Percentiles rank a stretch among this genome's conserved stretches.
Conservation (phyloP, 768 basidiomycete species). For the Boletus sp. region DNA sequence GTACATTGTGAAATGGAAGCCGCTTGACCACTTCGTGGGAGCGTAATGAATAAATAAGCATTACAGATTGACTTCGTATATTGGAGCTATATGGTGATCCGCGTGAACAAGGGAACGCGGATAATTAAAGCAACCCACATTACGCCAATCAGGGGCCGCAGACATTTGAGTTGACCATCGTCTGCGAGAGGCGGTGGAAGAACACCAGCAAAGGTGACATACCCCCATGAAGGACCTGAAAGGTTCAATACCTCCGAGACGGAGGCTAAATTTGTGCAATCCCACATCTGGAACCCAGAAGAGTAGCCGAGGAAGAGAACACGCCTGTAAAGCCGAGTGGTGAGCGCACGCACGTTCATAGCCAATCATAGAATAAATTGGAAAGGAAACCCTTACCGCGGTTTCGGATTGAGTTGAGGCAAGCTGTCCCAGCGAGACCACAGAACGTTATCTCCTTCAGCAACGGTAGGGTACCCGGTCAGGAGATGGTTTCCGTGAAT, state of each 20-base stretch:
- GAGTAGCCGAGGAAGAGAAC: conserved; percentile 54
- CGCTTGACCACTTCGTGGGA: conserved; percentile 51
- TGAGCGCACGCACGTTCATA: conserved; percentile 8
- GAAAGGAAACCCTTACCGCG: conserved; percentile 14
- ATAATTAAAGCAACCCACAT: conserved; percentile 26
- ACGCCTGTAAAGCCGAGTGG: conserved; percentile 27
- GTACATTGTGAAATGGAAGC: conserved; percentile 40
- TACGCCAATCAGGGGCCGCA: conserved; percentile 35
- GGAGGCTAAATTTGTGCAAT: conserved; percentile 49
- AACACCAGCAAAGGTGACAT: conserved; percentile 38
- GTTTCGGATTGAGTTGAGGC: conserved; percentile 13
- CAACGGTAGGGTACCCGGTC: conserved; percentile 30
- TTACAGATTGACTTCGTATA: conserved; percentile 20
- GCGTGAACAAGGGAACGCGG: conserved; percentile 1
- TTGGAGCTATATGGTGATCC: conserved; percentile 19
- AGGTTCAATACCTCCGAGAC: conserved; percentile 56
- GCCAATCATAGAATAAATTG: background rate
- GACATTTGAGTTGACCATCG: conserved; percentile 30
- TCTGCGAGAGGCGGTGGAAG: conserved; percentile 32
- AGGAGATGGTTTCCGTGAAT: conserved; percentile 11
- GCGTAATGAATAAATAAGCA: conserved; percentile 46
- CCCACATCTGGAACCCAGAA: conserved; percentile 58
- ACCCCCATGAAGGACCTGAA: conserved; percentile 33
- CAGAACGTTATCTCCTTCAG: conserved; percentile 29
- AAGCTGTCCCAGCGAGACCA: conserved; percentile 35